Base-by-base conservation (phyloP, 768 basidiomycete genomes). In the Royoungia palumana region DNA sequence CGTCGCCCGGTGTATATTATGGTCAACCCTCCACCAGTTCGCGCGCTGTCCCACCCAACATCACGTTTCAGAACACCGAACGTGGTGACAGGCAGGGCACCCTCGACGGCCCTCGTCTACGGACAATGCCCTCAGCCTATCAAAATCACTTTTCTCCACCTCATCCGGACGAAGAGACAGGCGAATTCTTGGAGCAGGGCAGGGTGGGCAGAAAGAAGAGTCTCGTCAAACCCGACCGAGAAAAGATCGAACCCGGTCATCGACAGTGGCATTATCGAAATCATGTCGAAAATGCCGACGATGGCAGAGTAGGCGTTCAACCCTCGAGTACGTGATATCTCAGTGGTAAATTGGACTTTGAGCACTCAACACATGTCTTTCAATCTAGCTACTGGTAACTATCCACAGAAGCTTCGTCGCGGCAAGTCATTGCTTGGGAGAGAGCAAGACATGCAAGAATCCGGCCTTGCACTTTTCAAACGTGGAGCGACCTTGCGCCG, bases 181-280 rank as follows among this genome's bases (percentile, higher is more conserved):
- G 51, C n/a, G 62, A 70, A 5, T 61, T 69, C 37, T 69, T 68
- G 35, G 81, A 81, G 56, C 73, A 76, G 3, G 68, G 73, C 14
- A 73, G 75, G 49, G 78, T 90, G 7, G 71, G 75, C 49, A 73
- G 96, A 64, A 97, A 96, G 77, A 94, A 94, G 77, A 89, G 86
- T 64, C 77, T 99, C 16, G 89, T 97, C 45, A 75, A 79, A 47
- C 95, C 95, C 5, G 95, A 99, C 69, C 76, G 95, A 49, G 94
- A 96, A 74, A 92, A 94, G 76, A 90, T 97, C 58, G 94, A 97
- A 61, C 93, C 94, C 10, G 83, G 83, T 35, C 93, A 97, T 74
- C 80, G 93, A 42, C 85, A 94, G 60, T 98, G 87, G 85, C 88
- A 97, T 70, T 98, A 98, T 70, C 83, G 90, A 46, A 82, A 77